These are phyloP conservation scores for Calonectria hawksworthii DNA, from an alignment of 2,329 filamentous ascomycete species.

Conservation along the genomic window DNA sequence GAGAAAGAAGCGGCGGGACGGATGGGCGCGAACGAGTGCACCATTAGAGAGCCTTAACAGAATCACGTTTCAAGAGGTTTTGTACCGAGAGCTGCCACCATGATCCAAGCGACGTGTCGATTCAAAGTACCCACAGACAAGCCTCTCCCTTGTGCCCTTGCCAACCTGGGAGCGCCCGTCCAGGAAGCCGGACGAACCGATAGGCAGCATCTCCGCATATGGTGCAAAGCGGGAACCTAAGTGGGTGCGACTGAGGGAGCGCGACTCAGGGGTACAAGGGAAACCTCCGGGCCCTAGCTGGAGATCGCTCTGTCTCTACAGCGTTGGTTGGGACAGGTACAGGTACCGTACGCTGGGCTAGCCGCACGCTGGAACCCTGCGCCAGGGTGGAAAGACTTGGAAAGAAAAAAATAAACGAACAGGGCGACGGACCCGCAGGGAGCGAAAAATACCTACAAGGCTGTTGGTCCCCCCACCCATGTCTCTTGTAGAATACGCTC, in stretches of 20 bases:
- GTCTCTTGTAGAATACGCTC: background rate
- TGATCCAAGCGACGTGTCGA: constrained; percentile 23
- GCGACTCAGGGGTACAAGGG: constrained; percentile 17
- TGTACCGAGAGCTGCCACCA: constrained; percentile 2
- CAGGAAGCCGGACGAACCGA: constrained; percentile 35
- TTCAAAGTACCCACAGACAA: constrained; percentile 27
- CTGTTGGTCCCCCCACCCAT: background rate
- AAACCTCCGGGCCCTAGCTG: constrained; percentile 4
- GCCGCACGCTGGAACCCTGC: background rate
- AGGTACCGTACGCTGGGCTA: background rate
- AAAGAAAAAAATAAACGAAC: background rate
- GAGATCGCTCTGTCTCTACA: background rate
- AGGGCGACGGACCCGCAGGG: background rate
- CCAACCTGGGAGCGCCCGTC: constrained; percentile 20
- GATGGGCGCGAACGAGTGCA: constrained; percentile 17
- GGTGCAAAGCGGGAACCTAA: constrained; percentile 32
- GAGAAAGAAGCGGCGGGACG: constrained; percentile 12
- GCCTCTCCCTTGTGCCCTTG: constrained; percentile 20
- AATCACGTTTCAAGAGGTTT: constrained; percentile 26
- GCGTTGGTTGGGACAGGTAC: background rate
- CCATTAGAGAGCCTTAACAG: constrained; percentile 10
- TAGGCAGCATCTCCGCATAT: constrained; percentile 30
- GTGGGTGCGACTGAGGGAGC: constrained; percentile 29
- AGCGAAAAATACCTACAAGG: background rate
- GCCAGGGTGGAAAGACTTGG: too few relatives aligned